Conservation (phyloP, 148 eudicot genomes). For the Silene uniflora region DNA sequence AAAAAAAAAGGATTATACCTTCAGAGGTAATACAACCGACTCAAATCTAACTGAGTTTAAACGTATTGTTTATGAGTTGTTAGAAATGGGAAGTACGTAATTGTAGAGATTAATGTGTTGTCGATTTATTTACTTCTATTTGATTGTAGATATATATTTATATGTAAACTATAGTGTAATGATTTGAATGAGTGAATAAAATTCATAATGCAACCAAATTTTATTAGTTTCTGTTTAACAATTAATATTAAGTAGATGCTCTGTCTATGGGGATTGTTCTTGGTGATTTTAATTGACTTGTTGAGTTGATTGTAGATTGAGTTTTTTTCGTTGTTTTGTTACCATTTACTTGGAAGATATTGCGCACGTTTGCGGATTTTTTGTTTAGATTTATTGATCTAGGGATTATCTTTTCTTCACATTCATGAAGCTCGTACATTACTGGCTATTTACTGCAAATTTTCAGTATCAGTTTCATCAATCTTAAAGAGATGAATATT, state of each 20-base stretch:
- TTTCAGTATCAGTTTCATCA: no score
- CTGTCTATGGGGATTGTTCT: not conserved
- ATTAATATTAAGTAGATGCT: not conserved
- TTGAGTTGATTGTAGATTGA: not conserved
- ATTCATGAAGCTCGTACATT: no score
- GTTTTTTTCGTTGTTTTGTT: not conserved
- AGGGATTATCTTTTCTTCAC: no score
- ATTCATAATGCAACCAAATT: conserved; percentile 5
- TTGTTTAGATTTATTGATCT: not conserved
- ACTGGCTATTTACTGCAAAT: no score
- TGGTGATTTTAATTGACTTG: not conserved
- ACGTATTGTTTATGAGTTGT: no score
- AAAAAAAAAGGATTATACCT: no score
- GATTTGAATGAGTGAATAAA: conserved; percentile 16
- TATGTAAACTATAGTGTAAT: not conserved
- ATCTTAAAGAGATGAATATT: no score
- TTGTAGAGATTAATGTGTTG: conserved; percentile 5
- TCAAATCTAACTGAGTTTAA: no score
- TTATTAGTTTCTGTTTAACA: conserved; percentile 1
- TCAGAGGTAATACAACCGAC: no score
- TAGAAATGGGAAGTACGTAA: not conserved
- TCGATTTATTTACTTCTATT: not conserved
- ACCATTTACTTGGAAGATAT: not conserved
- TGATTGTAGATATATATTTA: not conserved
- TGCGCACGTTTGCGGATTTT: not conserved